These are phyloP conservation scores for Umbellularia californica DNA, from an alignment of 164 flowering plant genomes.

Conservation along the genomic window DNA sequence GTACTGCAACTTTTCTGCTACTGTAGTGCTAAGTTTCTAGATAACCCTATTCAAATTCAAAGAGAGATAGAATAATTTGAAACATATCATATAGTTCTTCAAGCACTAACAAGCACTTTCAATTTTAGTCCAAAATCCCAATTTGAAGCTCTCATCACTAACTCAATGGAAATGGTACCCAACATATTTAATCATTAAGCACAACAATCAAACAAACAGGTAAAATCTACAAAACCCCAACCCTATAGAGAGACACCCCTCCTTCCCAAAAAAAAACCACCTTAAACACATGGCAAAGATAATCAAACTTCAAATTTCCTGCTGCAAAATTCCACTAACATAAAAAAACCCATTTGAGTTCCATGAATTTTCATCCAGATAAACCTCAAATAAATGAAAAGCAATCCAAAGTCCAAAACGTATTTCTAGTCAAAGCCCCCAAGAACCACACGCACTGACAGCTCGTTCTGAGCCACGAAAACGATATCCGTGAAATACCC, in stretches of 20 bases:
- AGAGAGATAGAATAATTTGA: background rate
- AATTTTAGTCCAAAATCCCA: background rate
- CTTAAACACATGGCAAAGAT: background rate
- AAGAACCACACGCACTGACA: background rate
- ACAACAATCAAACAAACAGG: background rate
- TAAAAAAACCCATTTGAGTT: background rate
- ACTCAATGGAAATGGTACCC: background rate
- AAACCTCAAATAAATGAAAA: background rate
- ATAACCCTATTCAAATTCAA: background rate
- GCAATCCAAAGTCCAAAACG: background rate
- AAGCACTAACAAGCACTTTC: background rate
- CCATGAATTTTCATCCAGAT: background rate
- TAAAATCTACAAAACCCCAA: background rate
- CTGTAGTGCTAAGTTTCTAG: background rate
- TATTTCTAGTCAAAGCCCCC: background rate
- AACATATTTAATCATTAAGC: background rate
- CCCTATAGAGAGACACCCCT: background rate
- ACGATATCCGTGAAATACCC: constrained; percentile 6
- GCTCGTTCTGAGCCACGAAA: background rate
- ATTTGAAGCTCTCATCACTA: background rate
- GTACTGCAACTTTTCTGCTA: no score
- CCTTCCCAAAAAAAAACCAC: background rate
- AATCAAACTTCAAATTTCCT: background rate
- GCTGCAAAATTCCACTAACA: background rate
- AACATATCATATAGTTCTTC: background rate